These are phyloP conservation scores for Eragrostis tef DNA, from an alignment of 202 grass and related monocot species.

Conservation along the genomic window DNA sequence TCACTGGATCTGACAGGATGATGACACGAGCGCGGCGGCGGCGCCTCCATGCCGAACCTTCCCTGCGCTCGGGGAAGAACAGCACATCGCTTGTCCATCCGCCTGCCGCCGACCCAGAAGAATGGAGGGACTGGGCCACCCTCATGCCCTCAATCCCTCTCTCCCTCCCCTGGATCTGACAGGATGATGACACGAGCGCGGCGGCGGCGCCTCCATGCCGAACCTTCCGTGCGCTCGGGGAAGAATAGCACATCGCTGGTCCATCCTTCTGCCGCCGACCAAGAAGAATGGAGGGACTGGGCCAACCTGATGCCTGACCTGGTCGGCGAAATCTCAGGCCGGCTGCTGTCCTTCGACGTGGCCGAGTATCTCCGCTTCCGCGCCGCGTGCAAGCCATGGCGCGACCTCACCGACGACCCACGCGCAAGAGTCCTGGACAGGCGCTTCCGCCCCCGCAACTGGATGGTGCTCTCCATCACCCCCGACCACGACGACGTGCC, in stretches of 20 bases:
- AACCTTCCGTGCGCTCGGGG: not conserved
- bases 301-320: not conserved
- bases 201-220: not conserved
- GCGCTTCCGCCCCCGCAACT: no score
- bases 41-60: not conserved
- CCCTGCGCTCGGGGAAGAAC: not conserved
- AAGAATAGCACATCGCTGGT: not conserved
- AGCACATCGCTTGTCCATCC: not conserved
- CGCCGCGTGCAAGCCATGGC: not conserved
- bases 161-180: no score
- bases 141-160: no score
- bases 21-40: not conserved
- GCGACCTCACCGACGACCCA: not conserved
- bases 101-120: not conserved
- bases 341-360: not conserved
- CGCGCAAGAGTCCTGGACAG: not conserved
- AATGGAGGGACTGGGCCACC: slow-evolving; percentile 19
- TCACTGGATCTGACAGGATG: no score
- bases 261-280: not conserved
- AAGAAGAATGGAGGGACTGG: slow-evolving; percentile 21
- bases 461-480: no score
- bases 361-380: not conserved
- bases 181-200: not conserved
- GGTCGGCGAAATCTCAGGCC: not conserved
- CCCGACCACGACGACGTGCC: no score